Base-by-base conservation (phyloP, 2,329 filamentous ascomycete genomes). In the Calonectria leucothoes region DNA sequence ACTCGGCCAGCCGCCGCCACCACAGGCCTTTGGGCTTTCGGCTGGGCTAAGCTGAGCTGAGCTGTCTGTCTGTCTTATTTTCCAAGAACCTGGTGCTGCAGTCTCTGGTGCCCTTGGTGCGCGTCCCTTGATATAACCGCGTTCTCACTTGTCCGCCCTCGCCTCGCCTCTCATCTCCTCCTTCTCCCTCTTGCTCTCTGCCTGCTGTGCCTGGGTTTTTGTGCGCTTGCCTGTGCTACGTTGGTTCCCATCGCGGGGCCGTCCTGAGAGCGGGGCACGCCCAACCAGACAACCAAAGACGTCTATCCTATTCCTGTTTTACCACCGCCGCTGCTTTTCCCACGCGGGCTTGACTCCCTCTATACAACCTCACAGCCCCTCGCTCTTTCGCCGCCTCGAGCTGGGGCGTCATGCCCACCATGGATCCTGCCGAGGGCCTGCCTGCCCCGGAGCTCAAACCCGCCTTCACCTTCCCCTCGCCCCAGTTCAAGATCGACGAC, bases 401-500 rank as follows among this genome's bases (percentile, higher is more conserved):
- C 49, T 63, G 42, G 52, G 52, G 61, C 51, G 35, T 61, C 39
- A 48, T 66, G 48, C 49, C 69, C 67, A 63, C 65, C 66, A 82
- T 82, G 80, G 76, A 80, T 31, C 66, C 79, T 17, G 45, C 70
- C 12, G 74, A 79, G 29, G 66, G 73, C 37, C 70, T 73, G 27
- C 39, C 64, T 20, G 59, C 69, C 55, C 76, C 76, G 51, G 75
- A 78, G 55, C 72, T 79, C 72, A 74, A 70, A 15, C 48, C 68
- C 35, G 72, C 78, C 12, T 78, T 77, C 35, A 80, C 78, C 33
- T 79, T 81, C 49, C 78, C 79, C 15, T 83, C 82, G 23, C 82
- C 80, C 29, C 80, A 75, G 57, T 78, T 84, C 69, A 82, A 76
- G 37, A 74, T 83, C 55, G 80, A 83, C 61, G 82, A 80, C 65